Percentiles rank a stretch among this genome's conserved stretches.
phyloP scores from a whole-genome alignment of 306 rosid genomes.

The Prosopis cineraria region DNA sequence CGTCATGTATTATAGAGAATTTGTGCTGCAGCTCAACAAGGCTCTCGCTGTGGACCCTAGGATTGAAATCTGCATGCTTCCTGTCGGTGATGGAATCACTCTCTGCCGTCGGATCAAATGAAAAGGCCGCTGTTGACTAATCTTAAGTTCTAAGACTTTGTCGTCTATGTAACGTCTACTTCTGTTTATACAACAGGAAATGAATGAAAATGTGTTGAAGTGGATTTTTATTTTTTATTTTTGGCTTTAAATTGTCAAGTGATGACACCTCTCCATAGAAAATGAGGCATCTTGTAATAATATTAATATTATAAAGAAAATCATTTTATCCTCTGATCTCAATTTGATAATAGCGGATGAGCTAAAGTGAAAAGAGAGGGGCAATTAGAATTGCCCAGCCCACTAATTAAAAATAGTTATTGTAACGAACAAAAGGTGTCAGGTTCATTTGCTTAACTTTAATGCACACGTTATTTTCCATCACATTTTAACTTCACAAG shows the following conservation, averaged over 20 bases:
- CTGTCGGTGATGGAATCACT: conserved; percentile 91
- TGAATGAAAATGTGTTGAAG: no score
- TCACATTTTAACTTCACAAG: no score
- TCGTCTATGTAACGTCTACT: no score
- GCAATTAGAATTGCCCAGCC: no score
- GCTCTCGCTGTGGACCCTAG: conserved; percentile 83
- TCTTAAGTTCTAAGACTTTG: background rate
- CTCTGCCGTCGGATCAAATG: conserved; percentile 77
- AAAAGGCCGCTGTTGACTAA: background rate
- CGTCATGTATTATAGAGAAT: conserved; percentile 81
- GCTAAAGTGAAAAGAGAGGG: background rate
- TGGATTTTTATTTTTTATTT: no score
- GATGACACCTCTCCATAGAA: no score
- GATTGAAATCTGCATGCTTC: conserved; percentile 90
- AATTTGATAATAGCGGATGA: background rate
- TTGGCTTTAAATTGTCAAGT: no score
- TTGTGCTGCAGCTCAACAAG: conserved; percentile 82
- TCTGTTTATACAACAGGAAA: no score
- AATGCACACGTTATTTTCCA: no score
- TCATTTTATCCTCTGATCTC: background rate
- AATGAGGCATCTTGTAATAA: background rate
- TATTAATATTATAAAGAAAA: background rate
- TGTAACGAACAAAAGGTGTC: no score
- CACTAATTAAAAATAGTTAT: no score
- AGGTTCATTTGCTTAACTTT: no score